Evolutionary conservation across 108 stramenopile species (phyloP).

Genomic region (Pseudonitzschia multistriata): DNA sequence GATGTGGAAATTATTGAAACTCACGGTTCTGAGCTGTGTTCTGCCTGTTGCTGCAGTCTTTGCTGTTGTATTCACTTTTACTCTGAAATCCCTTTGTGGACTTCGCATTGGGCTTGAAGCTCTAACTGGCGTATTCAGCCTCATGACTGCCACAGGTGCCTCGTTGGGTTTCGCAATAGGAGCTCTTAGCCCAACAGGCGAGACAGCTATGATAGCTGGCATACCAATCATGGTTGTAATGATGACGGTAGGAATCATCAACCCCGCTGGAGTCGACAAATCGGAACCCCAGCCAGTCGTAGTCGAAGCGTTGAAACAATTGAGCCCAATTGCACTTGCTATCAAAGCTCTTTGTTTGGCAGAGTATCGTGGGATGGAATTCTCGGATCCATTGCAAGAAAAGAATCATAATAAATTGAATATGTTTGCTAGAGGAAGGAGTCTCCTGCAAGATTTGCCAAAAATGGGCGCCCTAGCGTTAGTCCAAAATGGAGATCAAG

Average conservation of each 20-base stretch:
- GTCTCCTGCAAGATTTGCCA: slow-evolving; percentile 54
- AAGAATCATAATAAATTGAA: neutral
- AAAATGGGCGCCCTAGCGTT: slow-evolving; percentile 80
- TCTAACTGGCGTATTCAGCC: slow-evolving; percentile 60
- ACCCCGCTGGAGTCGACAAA: slow-evolving; percentile 73
- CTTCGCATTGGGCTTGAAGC: slow-evolving; percentile 52
- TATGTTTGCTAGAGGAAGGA: slow-evolving; percentile 29
- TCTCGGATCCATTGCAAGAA: slow-evolving; percentile 40
- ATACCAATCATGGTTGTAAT: slow-evolving; percentile 71
- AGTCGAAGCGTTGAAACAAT: slow-evolving; percentile 45
- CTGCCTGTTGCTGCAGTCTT: slow-evolving; percentile 25
- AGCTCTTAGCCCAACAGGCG: slow-evolving; percentile 48
- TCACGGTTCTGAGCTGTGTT: no score
- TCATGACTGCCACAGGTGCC: slow-evolving; percentile 74
- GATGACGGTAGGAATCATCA: slow-evolving; percentile 68
- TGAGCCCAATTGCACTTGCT: slow-evolving; percentile 76
- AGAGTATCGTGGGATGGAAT: slow-evolving; percentile 76
- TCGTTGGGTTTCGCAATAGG: slow-evolving; percentile 85
- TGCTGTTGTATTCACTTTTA: slow-evolving; percentile 58
- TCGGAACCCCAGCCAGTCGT: slow-evolving; percentile 45
- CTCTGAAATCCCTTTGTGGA: slow-evolving; percentile 58
- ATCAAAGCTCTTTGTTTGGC: slow-evolving; percentile 73
- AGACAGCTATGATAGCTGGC: slow-evolving; percentile 62
- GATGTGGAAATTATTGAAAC: no score
- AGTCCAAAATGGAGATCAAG: slow-evolving; percentile 81